Evolutionary conservation across 192 early-diverging fungal species (phyloP), one percentile per base, ranked within the genome.

Genomic region (Martensiomyces pterosporus): DNA sequence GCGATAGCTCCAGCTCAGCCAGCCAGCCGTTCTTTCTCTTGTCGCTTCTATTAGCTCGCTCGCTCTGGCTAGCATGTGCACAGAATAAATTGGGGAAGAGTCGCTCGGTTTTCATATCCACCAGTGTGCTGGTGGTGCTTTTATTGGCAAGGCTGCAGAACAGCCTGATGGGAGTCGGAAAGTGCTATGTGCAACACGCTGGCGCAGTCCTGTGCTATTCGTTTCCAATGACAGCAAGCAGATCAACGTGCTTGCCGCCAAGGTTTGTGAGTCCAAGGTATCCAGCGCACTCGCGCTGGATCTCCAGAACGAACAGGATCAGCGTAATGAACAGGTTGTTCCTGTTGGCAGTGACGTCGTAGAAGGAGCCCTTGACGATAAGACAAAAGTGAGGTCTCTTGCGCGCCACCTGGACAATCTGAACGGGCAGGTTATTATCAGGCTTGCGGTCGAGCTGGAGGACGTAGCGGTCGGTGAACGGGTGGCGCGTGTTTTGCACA

Each of bases 201-300:
- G n/a, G n/a, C n/a, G n/a, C n/a, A n/a, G n/a, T n/a, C n/a, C n/a
- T n/a, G n/a, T n/a, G n/a, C n/a, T n/a, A n/a, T 55, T 52, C 55
- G 50, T 74, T 73, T 13, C 57, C 67, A n/a, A 79, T 65, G 8
- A 77, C 78, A n/a, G 75, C 60, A 7, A 78, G 54, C 32, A 81
- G 48, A 3, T 77, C 71, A 19, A 81, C 67, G n/a, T 55, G 52
- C 49, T 71, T 71, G 34, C 75, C 77, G 21, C 73, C 72, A 34
- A 83, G 67, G 40, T 79, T 76, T 18, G 75, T 63, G 36, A 80
- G 64, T 0, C 75, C 79, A 43, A 83, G 62, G 39, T 80, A 83
- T 1, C 81, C 81, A 10, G 67, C 75, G 23, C 61, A 69, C 36
- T 79, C 77, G 39, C 62, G 68, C 52, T 72, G 64, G 40, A 80